Conservation (phyloP, 371 early-diverging fungal genomes). For the Pancytospora philotis region DNA sequence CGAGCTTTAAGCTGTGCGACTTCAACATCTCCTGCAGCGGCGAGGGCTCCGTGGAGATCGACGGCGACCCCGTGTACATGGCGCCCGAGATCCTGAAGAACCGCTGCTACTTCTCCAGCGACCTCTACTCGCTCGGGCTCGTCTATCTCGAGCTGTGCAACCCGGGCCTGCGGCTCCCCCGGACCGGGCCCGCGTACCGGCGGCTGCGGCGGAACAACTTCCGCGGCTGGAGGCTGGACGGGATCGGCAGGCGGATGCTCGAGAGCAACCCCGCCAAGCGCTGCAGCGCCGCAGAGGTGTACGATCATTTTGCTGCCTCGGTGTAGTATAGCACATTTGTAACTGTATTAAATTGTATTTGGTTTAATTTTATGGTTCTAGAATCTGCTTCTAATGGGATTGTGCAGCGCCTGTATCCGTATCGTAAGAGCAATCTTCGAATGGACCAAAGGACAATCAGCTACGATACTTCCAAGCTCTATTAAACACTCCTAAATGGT, state of each 20-base stretch:
- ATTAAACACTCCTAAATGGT: too few relatives aligned
- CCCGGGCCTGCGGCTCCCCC: slow-evolving; percentile 31
- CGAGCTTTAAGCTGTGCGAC: slow-evolving; percentile 49
- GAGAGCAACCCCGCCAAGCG: slow-evolving; percentile 21
- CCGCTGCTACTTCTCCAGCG: slow-evolving; percentile 68
- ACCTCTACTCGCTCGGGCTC: slow-evolving; percentile 77
- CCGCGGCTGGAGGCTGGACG: slow-evolving; percentile 18
- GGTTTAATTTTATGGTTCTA: too few relatives aligned
- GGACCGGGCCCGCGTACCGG: slow-evolving; percentile 6
- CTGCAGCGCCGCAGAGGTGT: slow-evolving; percentile 12
- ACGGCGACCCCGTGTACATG: slow-evolving; percentile 86
- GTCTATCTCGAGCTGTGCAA: slow-evolving; percentile 65
- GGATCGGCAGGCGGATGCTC: slow-evolving; percentile 27
- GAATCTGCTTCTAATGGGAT: too few relatives aligned
- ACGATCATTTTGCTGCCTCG: slow-evolving; percentile 13
- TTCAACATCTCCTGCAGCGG: slow-evolving; percentile 48
- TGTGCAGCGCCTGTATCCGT: too few relatives aligned
- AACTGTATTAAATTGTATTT: too few relatives aligned
- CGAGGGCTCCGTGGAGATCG: slow-evolving; percentile 60
- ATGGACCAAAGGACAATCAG: too few relatives aligned
- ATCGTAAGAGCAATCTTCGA: too few relatives aligned
- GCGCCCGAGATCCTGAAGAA: slow-evolving; percentile 76
- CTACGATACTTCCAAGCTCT: too few relatives aligned
- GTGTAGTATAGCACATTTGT: too few relatives aligned
- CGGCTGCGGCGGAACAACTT: slow-evolving; percentile 30